A percentile compares a stretch with the other conserved stretches of the same genome.
Conservation (phyloP, 2,329 filamentous ascomycete genomes). For the Paecilomyces sp. region DNA sequence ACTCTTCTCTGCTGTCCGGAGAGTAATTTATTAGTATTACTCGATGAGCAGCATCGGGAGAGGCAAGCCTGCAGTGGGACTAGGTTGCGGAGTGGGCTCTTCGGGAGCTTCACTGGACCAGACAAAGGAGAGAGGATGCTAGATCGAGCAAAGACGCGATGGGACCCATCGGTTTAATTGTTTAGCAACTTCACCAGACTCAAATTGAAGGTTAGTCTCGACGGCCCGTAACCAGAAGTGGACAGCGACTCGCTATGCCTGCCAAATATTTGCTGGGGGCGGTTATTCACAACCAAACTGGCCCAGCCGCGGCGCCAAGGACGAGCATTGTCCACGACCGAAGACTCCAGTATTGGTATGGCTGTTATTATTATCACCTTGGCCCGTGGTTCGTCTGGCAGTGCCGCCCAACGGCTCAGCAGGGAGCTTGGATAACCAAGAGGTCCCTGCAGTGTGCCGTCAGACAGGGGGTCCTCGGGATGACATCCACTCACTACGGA, state of each 20-base stretch:
- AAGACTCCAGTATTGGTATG: not conserved
- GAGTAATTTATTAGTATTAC: not conserved
- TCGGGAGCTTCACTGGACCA: not conserved
- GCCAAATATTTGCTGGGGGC: not conserved
- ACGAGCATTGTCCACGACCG: not conserved
- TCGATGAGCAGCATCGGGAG: not conserved
- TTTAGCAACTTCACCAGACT: not conserved
- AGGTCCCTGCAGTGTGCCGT: not conserved
- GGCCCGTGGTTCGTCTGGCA: not conserved
- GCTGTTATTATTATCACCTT: not conserved
- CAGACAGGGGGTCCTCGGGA: not conserved
- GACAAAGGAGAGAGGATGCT: not conserved
- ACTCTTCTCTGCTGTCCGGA: not conserved
- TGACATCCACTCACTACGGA: not conserved
- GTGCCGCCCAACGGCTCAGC: not conserved
- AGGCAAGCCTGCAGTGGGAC: not conserved
- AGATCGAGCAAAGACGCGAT: not conserved
- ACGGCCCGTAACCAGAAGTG: not conserved
- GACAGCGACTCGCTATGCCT: not conserved
- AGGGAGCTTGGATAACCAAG: not conserved
- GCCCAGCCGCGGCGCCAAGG: not conserved
- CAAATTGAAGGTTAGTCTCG: not conserved
- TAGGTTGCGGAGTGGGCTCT: not conserved
- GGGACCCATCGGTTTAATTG: not conserved
- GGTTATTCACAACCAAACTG: not conserved